Conservation (phyloP, 148 eudicot species). For the Dysphania ambrosioides region DNA sequence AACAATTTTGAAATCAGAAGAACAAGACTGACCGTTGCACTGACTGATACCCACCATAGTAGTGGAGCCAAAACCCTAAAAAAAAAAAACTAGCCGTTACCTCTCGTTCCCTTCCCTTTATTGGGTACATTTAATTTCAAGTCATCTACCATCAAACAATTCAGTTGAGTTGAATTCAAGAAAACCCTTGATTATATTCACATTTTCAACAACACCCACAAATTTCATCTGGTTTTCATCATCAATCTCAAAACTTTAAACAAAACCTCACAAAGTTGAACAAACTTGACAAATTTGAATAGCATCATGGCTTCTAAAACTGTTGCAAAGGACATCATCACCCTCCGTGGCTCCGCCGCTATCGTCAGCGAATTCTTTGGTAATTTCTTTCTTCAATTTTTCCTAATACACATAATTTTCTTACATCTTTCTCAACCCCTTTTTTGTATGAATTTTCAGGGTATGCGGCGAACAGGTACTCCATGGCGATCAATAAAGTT, state of each 20-base stretch:
- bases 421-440: constrained; percentile 3
- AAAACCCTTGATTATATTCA: too few relatives aligned
- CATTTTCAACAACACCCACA: too few relatives aligned
- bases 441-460: constrained; percentile 45
- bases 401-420: not conserved
- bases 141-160: constrained; percentile 8
- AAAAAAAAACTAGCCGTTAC: constrained; percentile 36
- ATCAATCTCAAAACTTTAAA: too few relatives aligned
- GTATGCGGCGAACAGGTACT: constrained; percentile 89
- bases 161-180: too few relatives aligned
- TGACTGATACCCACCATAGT: not conserved
- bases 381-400: constrained; percentile 16
- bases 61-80: constrained; percentile 16
- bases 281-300: too few relatives aligned
- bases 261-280: too few relatives aligned
- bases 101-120: not conserved
- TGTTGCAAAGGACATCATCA: constrained; percentile 76
- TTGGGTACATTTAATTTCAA: not conserved
- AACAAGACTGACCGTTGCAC: constrained; percentile 23
- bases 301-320: constrained; percentile 94
- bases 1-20: not conserved
- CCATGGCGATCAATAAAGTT: not conserved
- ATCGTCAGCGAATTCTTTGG: constrained; percentile 93
- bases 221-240: too few relatives aligned
- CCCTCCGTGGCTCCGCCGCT: constrained; percentile 93